Conservation (phyloP, 371 early-diverging fungal genomes). For the Rhizomucor pusillus region DNA sequence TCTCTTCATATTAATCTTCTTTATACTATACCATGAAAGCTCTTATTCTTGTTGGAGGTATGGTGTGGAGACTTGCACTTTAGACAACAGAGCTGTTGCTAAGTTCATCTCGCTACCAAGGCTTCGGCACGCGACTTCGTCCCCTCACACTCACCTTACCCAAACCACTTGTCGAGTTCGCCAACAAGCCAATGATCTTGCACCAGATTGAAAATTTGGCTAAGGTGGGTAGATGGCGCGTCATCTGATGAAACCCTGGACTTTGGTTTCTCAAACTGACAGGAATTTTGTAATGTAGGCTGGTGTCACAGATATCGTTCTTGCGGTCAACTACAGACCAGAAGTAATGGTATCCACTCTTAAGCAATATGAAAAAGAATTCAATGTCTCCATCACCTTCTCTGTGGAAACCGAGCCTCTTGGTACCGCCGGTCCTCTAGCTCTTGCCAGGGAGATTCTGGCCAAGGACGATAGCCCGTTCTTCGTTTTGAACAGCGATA, state of each 20-base stretch:
- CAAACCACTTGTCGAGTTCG: slow-evolving; percentile 99
- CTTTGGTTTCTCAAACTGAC: no score
- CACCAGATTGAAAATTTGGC: slow-evolving; percentile 98
- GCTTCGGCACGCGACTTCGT: slow-evolving; percentile 98
- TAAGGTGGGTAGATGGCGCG: no score
- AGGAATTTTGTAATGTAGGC: no score
- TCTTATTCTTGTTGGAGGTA: slow-evolving; percentile 98
- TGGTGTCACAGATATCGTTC: slow-evolving; percentile 97
- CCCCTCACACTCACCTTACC: slow-evolving; percentile 98
- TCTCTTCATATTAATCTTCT: neutral
- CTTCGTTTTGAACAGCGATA: slow-evolving; percentile 99
- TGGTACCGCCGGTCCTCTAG: slow-evolving; percentile 98
- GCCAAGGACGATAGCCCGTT: slow-evolving; percentile 92
- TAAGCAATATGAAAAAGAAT: slow-evolving; percentile 87
- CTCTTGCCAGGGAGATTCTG: slow-evolving; percentile 91
- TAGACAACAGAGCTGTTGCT: no score
- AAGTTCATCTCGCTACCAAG: slow-evolving; percentile 44
- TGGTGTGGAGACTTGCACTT: no score
- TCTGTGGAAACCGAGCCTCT: slow-evolving; percentile 97
- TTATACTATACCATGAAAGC: slow-evolving; percentile 80
- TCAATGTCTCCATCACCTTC: slow-evolving; percentile 93
- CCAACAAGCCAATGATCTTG: slow-evolving; percentile 98
- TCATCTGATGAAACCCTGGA: no score
- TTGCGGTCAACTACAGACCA: slow-evolving; percentile 99
- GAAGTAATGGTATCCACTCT: slow-evolving; percentile 93